Evolutionary conservation across 495 filamentous ascomycete species (phyloP), one percentile per base, ranked within the genome.

Genomic region (Glarea lozoyensis): DNA sequence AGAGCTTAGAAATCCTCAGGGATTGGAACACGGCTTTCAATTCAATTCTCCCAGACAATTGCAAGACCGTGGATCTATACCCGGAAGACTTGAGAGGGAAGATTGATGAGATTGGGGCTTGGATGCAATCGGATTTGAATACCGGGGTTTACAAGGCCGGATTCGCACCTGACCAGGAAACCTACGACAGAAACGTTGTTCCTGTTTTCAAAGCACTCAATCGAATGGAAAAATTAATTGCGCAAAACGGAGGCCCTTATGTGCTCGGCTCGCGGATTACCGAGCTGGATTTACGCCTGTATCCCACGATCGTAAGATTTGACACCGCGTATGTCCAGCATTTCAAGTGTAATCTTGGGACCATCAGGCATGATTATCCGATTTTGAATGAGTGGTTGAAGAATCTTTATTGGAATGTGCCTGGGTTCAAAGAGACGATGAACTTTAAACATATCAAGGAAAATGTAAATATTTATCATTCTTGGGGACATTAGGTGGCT

Each of bases 261-360:
- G 76, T 81, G 46, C 79, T 85, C 43, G 86, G 86, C n/a, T 55
- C 72, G 3, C 35, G 59, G 25, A 57, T 92, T 37, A 93, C 88
- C 4, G 88, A 95, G 66, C 75, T 79, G 0, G 88, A 95, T 62
- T 69, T 95, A 42, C 66, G 87, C 13, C 71, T 89, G 19, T 53
- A 76, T 67, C 82, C 85, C 3, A 94, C 88, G 4, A 76, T 94
- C 27, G 64, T 90, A 46, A 76, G 88, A 34, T 94, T 94, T 63
- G 88, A 94, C 53, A 68, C 77, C 3, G 84, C 89, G 27, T 94
- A 94, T 56, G 85, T 92, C 3, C 85, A 90, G 70, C 85, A 90
- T 60, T 95, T 95, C 70, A 94, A 94, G 65, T 88, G 82, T 60
- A 95, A 95, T 59, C 60, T 94, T 20, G 70, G 80, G 4, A 86